phyloP scores from a whole-genome alignment of 176 grass and related monocot species.

The Luzula sylvatica region DNA sequence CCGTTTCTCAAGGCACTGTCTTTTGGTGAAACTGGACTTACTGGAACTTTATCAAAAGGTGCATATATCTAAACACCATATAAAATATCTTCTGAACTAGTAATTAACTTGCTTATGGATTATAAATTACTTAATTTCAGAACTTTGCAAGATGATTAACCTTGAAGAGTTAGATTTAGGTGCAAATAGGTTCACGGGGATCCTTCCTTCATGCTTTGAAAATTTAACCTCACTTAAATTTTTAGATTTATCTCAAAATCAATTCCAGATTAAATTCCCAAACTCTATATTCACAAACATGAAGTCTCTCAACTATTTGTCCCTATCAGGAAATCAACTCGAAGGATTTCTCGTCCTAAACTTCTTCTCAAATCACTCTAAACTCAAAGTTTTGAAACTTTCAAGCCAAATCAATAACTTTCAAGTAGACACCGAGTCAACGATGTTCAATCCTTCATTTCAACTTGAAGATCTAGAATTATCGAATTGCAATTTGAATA shows the following conservation, averaged over 20 bases:
- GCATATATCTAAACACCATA: neutral
- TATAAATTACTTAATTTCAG: neutral
- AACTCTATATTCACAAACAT: slow-evolving; percentile 12
- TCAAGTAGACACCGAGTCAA: slow-evolving; percentile 15
- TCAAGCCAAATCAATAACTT: slow-evolving; percentile 1
- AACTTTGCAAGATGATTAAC: slow-evolving; percentile 10
- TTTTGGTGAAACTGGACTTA: no score
- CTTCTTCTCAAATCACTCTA: neutral
- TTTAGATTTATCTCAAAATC: slow-evolving; percentile 11
- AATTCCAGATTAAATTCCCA: slow-evolving; percentile 16
- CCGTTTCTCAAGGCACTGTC: no score
- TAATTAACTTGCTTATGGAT: no score
- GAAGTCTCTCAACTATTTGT: neutral
- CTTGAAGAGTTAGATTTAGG: slow-evolving; percentile 4
- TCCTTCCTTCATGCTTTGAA: slow-evolving; percentile 15
- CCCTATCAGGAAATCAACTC: slow-evolving; percentile 11
- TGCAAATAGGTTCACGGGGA: slow-evolving; percentile 3
- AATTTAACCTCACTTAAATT: slow-evolving; percentile 19
- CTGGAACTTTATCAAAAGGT: slow-evolving; percentile 1
- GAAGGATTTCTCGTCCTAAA: slow-evolving; percentile 3
- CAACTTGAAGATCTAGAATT: slow-evolving; percentile 18
- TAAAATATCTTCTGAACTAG: no score
- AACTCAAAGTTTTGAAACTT: slow-evolving; percentile 17
- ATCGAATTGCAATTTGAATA: slow-evolving; percentile 24
- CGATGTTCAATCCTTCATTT: neutral